phyloP scores from a whole-genome alignment of 106 monocot genomes.

The Phalaenopsis equestris region DNA sequence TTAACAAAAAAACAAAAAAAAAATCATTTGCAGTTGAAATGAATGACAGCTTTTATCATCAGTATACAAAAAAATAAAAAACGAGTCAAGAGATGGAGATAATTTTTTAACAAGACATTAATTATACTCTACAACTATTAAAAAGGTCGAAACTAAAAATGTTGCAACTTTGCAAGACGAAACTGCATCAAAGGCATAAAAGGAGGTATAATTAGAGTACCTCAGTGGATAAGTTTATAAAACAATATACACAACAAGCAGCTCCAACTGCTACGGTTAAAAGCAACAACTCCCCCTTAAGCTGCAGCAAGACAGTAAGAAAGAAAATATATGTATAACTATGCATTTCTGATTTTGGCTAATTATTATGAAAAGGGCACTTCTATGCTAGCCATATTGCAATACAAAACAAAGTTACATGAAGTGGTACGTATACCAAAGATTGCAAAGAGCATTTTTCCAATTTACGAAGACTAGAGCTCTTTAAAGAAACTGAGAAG shows the following conservation, averaged over 20 bases:
- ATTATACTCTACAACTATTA: neutral
- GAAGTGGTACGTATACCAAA: neutral
- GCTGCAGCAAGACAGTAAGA: conserved; percentile 29
- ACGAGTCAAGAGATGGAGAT: no score
- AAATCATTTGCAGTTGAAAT: neutral
- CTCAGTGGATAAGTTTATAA: conserved; percentile 52
- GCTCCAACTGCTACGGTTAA: conserved; percentile 71
- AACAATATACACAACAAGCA: conserved; percentile 66
- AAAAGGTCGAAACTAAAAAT: neutral
- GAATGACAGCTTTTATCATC: neutral
- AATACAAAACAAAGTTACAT: no score
- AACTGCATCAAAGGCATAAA: neutral
- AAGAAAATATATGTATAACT: neutral
- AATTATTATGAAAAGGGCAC: neutral
- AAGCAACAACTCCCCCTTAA: conserved; percentile 71
- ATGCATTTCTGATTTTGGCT: neutral
- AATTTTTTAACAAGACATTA: neutral
- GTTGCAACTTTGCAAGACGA: neutral
- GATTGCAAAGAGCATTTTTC: neutral
- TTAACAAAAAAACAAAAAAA: neutral
- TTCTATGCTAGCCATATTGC: no score
- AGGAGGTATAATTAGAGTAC: conserved; percentile 23
- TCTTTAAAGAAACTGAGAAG: neutral
- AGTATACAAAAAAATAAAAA: neutral
- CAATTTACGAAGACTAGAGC: neutral